Evolutionary conservation across 306 rosid genomes (phyloP).

Genomic region (apple (Malus domestica)): ASM211411v1 NC_041801.1:396001-396500

Average conservation of each 20-base stretch:
- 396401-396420: constrained; percentile 57
- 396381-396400: constrained; percentile 35
- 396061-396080: constrained; percentile 31
- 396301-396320: too few species aligned
- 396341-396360: not conserved
- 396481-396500: not conserved
- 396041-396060: constrained; percentile 44
- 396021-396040: constrained; percentile 33
- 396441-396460: constrained; percentile 47
- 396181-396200: constrained; percentile 9
- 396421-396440: constrained; percentile 25
- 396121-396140: constrained; percentile 43
- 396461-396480: constrained; percentile 35
- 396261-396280: not conserved
- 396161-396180: constrained; percentile 41
- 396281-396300: not conserved
- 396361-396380: constrained; percentile 29
- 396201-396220: constrained; percentile 1
- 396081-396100: constrained; percentile 32
- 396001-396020: constrained; percentile 20
- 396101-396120: constrained; percentile 43
- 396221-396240: constrained; percentile 25
- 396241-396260: constrained; percentile 37
- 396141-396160: constrained; percentile 36
- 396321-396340: not conserved